A percentile compares a stretch with the other conserved stretches of the same genome.
Evolutionary conservation across 2,329 filamentous ascomycete species (phyloP).

Genomic region (Trichoderma sp.): DNA sequence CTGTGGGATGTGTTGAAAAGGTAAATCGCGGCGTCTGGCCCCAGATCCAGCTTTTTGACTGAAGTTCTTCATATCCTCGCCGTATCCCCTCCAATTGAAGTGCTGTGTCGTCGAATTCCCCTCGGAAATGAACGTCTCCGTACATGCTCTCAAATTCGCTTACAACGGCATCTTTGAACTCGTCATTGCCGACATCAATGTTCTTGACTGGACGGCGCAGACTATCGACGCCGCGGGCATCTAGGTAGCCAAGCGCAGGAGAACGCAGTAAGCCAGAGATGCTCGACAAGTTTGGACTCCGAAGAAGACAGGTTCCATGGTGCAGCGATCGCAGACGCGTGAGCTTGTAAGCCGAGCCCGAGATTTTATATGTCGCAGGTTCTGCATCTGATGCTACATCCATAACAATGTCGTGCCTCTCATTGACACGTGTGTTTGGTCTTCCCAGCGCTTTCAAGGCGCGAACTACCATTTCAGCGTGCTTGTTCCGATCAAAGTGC

Average conservation of each 20-base stretch:
- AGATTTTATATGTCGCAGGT: constrained; percentile 66
- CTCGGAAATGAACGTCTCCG: constrained; percentile 37
- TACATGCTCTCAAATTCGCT: constrained; percentile 69
- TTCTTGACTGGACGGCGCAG: constrained; percentile 84
- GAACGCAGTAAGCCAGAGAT: constrained; percentile 72
- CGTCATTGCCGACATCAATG: constrained; percentile 53
- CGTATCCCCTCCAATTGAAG: constrained; percentile 49
- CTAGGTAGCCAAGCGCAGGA: constrained; percentile 73
- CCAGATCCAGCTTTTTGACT: constrained; percentile 74
- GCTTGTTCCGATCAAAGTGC: constrained; percentile 76
- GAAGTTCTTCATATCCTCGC: constrained; percentile 32
- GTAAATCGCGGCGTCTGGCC: constrained; percentile 82
- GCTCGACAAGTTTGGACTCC: constrained; percentile 67
- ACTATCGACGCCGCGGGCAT: constrained; percentile 83
- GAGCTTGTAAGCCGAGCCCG: constrained; percentile 92
- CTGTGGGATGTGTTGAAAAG: constrained; percentile 60
- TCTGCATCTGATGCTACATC: constrained; percentile 36
- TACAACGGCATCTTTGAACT: constrained; percentile 56
- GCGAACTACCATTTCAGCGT: constrained; percentile 91
- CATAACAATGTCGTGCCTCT: constrained; percentile 88
- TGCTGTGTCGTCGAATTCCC: constrained; percentile 48
- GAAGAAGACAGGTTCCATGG: constrained; percentile 85
- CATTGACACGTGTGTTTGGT: constrained; percentile 70
- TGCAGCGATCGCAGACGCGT: constrained; percentile 79
- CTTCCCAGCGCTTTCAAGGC: constrained; percentile 64